Evolutionary conservation across 495 filamentous ascomycete genomes (phyloP).

Genomic region (Sabuloglossum arenarium): DNA sequence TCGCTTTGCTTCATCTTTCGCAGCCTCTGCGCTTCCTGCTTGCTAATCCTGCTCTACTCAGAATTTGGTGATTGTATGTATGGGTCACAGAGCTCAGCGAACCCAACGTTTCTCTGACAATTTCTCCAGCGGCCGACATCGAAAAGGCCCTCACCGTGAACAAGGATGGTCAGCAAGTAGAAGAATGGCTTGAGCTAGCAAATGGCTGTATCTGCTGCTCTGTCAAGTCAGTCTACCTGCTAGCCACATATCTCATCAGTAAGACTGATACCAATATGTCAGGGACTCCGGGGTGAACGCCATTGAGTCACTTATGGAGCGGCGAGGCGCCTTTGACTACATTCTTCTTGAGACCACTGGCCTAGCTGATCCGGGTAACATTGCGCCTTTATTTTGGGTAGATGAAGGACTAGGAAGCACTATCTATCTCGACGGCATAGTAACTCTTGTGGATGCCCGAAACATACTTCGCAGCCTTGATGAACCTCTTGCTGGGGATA

Average conservation of each 20-base stretch:
- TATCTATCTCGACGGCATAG: constrained; percentile 91
- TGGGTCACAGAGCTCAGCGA: neutral
- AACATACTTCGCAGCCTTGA: constrained; percentile 69
- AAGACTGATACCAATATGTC: neutral
- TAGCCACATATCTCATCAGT: neutral
- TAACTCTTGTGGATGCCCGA: constrained; percentile 88
- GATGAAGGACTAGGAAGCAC: constrained; percentile 84
- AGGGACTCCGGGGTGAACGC: constrained; percentile 56
- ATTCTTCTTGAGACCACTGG: constrained; percentile 95
- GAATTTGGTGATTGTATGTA: constrained; percentile 85
- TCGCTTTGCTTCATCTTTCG: neutral
- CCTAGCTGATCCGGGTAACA: constrained; percentile 84
- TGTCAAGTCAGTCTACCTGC: constrained; percentile 45
- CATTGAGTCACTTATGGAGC: constrained; percentile 90
- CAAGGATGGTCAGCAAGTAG: constrained; percentile 62
- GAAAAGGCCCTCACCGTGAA: constrained; percentile 84
- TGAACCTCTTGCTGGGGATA: constrained; percentile 26
- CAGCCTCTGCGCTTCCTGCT: neutral
- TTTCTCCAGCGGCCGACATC: constrained; percentile 55
- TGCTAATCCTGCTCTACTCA: constrained; percentile 15
- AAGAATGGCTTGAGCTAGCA: constrained; percentile 88
- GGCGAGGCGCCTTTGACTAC: constrained; percentile 87
- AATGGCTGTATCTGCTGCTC: constrained; percentile 98
- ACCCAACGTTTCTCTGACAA: neutral
- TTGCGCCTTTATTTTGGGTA: constrained; percentile 93